These are phyloP conservation scores for Metschnikowia chrysomelidarum DNA, from an alignment of 805 yeast species.

Conservation along the genomic window DNA sequence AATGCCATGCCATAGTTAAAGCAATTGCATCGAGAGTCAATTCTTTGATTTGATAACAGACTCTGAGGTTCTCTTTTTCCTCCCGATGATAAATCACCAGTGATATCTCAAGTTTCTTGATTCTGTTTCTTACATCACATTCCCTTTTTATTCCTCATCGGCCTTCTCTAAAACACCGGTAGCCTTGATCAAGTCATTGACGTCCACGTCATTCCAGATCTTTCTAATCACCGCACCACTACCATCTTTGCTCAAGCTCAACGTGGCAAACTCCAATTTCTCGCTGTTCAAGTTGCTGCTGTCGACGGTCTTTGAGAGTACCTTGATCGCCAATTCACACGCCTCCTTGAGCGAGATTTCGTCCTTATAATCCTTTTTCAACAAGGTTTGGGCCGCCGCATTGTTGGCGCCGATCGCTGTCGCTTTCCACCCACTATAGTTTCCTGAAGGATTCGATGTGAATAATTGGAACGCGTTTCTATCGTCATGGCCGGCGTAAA, in stretches of 20 bases:
- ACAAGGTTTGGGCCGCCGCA: constrained; percentile 90
- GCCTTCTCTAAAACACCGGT: constrained; percentile 59
- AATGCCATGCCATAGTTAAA: too few species aligned
- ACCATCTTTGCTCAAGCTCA: constrained; percentile 50
- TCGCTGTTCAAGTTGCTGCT: constrained; percentile 80
- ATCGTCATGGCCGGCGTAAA: constrained; percentile 94
- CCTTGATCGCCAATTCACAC: constrained; percentile 83
- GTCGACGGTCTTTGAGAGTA: constrained; percentile 92
- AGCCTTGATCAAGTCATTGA: constrained; percentile 69
- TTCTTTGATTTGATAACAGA: too few species aligned
- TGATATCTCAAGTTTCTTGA: too few species aligned
- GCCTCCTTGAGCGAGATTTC: constrained; percentile 74
- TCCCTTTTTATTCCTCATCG: constrained; percentile 18
- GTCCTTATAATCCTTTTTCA: constrained; percentile 93
- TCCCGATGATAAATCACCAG: too few species aligned
- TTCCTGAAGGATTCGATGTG: constrained; percentile 96
- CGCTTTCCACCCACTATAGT: constrained; percentile 98
- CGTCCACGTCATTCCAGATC: constrained; percentile 78
- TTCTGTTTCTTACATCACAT: not conserved
- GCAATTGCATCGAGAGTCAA: too few species aligned
- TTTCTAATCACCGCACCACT: constrained; percentile 50
- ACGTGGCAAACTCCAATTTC: constrained; percentile 90
- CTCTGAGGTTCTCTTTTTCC: too few species aligned
- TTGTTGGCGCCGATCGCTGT: constrained; percentile 96
- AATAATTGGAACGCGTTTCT: constrained; percentile 86